phyloP scores from a whole-genome alignment of 2,329 filamentous ascomycete genomes.

The Coniochaeta pulveracea region DNA sequence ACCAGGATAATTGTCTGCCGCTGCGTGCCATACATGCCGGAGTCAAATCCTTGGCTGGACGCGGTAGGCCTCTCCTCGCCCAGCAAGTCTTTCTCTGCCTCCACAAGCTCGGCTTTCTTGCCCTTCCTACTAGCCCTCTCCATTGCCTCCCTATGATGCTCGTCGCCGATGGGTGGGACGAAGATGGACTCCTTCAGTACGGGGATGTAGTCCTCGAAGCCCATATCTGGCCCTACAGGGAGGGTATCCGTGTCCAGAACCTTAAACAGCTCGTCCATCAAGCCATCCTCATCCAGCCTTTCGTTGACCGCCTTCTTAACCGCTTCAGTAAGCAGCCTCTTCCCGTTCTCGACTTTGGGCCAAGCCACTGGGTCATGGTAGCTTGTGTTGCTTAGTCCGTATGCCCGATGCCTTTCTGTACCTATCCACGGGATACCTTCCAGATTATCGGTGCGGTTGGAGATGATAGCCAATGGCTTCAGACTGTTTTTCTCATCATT shows the following conservation, averaged over 20 bases:
- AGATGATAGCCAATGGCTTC: constrained; percentile 47
- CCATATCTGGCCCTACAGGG: constrained; percentile 28
- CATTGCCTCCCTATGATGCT: constrained; percentile 32
- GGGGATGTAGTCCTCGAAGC: constrained; percentile 41
- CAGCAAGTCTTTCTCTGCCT: constrained; percentile 21
- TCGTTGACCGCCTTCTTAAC: constrained; percentile 34
- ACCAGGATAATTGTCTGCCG: constrained; percentile 51
- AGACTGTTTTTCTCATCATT: constrained; percentile 13
- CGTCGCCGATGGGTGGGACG: constrained; percentile 44
- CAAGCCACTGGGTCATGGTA: constrained; percentile 42
- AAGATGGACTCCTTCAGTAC: constrained; percentile 50
- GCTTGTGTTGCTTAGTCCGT: constrained; percentile 52
- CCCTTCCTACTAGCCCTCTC: constrained; percentile 24
- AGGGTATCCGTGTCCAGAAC: constrained; percentile 48
- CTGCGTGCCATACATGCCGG: constrained; percentile 54
- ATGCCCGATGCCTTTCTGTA: constrained; percentile 36
- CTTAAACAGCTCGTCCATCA: constrained; percentile 39
- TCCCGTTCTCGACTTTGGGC: constrained; percentile 49
- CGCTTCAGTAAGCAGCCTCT: constrained; percentile 28
- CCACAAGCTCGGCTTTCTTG: constrained; percentile 18
- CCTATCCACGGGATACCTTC: constrained; percentile 47
- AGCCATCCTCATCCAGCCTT: constrained; percentile 34
- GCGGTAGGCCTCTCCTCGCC: constrained; percentile 26
- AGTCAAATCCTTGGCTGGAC: constrained; percentile 34
- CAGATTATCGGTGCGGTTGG: constrained; percentile 43